Evolutionary conservation across 495 filamentous ascomycete genomes (phyloP).

Genomic region (Cairneyella variabilis): DNA sequence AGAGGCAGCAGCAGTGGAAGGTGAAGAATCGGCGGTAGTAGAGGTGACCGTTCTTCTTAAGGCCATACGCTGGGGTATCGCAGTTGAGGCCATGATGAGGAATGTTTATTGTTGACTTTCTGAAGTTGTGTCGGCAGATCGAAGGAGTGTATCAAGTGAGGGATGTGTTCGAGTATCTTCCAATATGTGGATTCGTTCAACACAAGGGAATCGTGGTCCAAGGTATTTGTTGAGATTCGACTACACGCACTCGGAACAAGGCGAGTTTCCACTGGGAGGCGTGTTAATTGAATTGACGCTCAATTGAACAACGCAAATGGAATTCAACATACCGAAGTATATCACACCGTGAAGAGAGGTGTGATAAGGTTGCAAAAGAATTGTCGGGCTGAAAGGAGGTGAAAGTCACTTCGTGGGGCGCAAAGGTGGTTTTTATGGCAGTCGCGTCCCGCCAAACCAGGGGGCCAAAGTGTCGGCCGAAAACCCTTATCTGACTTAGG

Average conservation of each 20-base stretch:
- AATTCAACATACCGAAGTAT: neutral
- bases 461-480: no score
- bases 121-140: neutral
- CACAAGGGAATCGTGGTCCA: neutral
- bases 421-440: no score
- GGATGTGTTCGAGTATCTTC: neutral
- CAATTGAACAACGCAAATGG: neutral
- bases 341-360: neutral
- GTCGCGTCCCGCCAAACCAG: no score
- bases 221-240: slow-evolving; percentile 11
- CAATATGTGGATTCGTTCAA: neutral
- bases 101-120: neutral
- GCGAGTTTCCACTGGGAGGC: neutral
- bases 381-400: no score
- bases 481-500: no score
- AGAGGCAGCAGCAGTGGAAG: slow-evolving; percentile 58
- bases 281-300: neutral
- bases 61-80: slow-evolving; percentile 49
- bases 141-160: neutral
- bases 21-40: slow-evolving; percentile 48
- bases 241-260: neutral
- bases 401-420: no score
- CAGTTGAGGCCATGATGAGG: slow-evolving; percentile 54
- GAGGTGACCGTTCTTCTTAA: slow-evolving; percentile 49
- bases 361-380: no score